Evolutionary conservation across 495 filamentous ascomycete genomes (phyloP).

Genomic region (Hyphodiscus hymeniophilus): DNA sequence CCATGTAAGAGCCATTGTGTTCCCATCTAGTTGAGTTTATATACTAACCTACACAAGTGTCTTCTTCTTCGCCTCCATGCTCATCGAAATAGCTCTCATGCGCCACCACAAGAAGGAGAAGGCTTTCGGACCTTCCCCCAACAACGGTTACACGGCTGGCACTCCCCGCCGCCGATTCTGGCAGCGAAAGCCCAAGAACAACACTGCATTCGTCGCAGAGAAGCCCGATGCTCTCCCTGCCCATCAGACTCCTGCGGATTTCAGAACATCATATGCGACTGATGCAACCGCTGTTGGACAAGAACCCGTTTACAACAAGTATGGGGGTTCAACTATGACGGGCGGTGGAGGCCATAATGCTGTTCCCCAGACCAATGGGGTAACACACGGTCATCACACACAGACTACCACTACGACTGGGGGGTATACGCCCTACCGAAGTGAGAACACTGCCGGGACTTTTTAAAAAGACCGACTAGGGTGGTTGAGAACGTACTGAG

Average conservation of each 20-base stretch:
- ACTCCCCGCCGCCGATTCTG: slow-evolving; percentile 41
- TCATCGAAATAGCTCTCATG: slow-evolving; percentile 54
- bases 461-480: too few relatives aligned
- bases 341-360: not conserved
- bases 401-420: slow-evolving; percentile 11
- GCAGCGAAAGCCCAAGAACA: slow-evolving; percentile 33
- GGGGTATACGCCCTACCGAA: slow-evolving; percentile 4
- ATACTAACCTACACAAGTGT: slow-evolving; percentile 33
- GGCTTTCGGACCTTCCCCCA: slow-evolving; percentile 67
- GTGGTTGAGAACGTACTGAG: too few relatives aligned
- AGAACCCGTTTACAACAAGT: slow-evolving; percentile 13
- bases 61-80: slow-evolving; percentile 59
- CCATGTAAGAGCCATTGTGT: slow-evolving; percentile 50
- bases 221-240: slow-evolving; percentile 21
- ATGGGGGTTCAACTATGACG: slow-evolving; percentile 4
- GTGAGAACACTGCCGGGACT: slow-evolving; percentile 3
- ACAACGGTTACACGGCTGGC: slow-evolving; percentile 71
- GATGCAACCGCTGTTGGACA: slow-evolving; percentile 17
- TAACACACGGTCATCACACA: slow-evolving; percentile 5
- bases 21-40: not conserved
- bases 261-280: slow-evolving; percentile 14
- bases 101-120: slow-evolving; percentile 71
- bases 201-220: slow-evolving; percentile 22
- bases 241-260: slow-evolving; percentile 18
- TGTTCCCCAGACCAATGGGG: not conserved